phyloP scores from a whole-genome alignment of 1,139 yeast genomes.

The Saccharomycopsis crataegensis region DNA sequence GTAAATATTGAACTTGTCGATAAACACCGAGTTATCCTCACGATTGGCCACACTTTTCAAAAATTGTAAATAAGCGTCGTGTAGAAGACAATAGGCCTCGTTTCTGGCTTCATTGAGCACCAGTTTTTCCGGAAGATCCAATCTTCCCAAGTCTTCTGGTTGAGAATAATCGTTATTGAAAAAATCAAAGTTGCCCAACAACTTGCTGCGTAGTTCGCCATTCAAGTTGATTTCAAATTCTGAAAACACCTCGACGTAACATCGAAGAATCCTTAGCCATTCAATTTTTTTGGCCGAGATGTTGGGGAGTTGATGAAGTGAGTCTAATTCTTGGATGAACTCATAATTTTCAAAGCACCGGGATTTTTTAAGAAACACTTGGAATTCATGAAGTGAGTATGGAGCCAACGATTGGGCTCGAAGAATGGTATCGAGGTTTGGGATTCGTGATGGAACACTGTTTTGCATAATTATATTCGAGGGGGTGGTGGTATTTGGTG shows the following conservation, averaged over 20 bases:
- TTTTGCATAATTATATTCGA: neutral
- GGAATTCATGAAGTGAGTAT: slow-evolving; percentile 15
- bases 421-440: slow-evolving; percentile 7
- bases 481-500: no score
- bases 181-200: slow-evolving; percentile 10
- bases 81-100: slow-evolving; percentile 12
- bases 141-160: neutral
- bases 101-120: slow-evolving; percentile 14
- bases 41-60: slow-evolving; percentile 11
- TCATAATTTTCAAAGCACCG: slow-evolving; percentile 17
- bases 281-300: neutral
- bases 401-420: slow-evolving; percentile 5
- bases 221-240: slow-evolving; percentile 18
- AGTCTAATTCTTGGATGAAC: slow-evolving; percentile 1
- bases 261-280: slow-evolving; percentile 10
- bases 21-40: slow-evolving; percentile 10
- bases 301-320: neutral
- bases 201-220: slow-evolving; percentile 12
- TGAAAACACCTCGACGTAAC: slow-evolving; percentile 6
- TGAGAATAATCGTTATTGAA: slow-evolving; percentile 1
- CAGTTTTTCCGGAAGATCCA: slow-evolving; percentile 4
- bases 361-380: slow-evolving; percentile 12
- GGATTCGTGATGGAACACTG: neutral
- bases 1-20: slow-evolving; percentile 8
- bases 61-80: slow-evolving; percentile 19